Evolutionary conservation across 108 stramenopile species (phyloP).

Genomic region (Schizochytrium sp.): DNA sequence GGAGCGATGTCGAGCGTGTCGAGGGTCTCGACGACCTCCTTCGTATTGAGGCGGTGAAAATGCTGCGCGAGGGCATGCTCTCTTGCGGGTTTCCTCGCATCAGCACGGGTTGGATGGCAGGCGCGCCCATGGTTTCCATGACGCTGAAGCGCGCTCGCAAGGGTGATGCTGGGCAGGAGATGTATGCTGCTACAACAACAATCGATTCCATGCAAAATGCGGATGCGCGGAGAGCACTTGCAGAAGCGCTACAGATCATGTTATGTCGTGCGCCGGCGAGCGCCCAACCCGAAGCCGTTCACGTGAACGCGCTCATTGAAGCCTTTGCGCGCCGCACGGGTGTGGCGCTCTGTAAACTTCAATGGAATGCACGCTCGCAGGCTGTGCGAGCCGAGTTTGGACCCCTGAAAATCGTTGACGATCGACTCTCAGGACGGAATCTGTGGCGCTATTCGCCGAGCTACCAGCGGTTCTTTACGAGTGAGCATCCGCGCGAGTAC

Average conservation of each 20-base stretch:
- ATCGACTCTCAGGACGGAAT: background rate
- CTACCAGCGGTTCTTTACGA: background rate
- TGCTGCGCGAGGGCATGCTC: background rate
- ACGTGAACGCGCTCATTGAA: background rate
- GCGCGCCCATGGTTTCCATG: background rate
- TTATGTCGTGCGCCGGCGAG: background rate
- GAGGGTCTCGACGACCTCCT: background rate
- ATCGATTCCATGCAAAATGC: no score
- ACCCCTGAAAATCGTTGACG: background rate
- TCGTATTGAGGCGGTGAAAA: background rate
- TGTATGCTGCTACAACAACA: no score
- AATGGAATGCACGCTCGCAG: background rate
- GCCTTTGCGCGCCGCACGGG: background rate
- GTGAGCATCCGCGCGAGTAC: background rate
- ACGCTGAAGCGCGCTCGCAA: background rate
- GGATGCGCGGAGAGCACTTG: background rate
- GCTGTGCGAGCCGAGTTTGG: background rate
- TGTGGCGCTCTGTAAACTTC: background rate
- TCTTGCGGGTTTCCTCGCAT: background rate
- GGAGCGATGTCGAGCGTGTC: background rate
- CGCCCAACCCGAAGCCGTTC: background rate
- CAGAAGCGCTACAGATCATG: background rate
- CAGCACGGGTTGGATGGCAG: background rate
- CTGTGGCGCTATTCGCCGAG: background rate
- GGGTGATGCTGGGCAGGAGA: no score